These are phyloP conservation scores for Stagonosporopsis cucurbitacearum DNA, from an alignment of 2,329 filamentous ascomycete genomes.

Conservation along the genomic window DNA sequence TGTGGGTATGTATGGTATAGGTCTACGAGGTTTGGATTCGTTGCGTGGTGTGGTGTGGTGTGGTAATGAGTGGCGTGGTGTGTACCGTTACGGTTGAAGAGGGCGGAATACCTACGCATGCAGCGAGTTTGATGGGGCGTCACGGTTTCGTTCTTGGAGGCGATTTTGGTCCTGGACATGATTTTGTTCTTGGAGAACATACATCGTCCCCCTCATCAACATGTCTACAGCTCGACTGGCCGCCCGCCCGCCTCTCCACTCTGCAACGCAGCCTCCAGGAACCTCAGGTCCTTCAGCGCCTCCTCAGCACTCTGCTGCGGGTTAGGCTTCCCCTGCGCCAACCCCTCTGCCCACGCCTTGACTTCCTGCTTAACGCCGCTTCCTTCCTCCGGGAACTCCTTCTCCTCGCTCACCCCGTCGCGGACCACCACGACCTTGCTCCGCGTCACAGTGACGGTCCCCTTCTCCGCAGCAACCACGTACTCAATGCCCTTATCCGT, in stretches of 20 bases:
- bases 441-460: slow-evolving; percentile 59
- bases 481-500: slow-evolving; percentile 62
- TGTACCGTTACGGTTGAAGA: slow-evolving; percentile 13
- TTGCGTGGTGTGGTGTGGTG: no score
- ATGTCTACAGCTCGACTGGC: slow-evolving; percentile 25
- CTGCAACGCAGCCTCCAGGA: slow-evolving; percentile 54
- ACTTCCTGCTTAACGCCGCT: slow-evolving; percentile 67
- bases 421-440: slow-evolving; percentile 49
- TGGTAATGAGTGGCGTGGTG: no score
- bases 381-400: slow-evolving; percentile 57
- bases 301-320: slow-evolving; percentile 62
- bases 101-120: no score
- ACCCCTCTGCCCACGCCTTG: slow-evolving; percentile 64
- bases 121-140: no score
- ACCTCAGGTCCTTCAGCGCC: slow-evolving; percentile 66
- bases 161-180: no score
- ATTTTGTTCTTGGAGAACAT: no score
- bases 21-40: no score
- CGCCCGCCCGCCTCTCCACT: slow-evolving; percentile 50
- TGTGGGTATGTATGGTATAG: no score
- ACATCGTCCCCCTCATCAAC: no score
- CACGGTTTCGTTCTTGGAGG: no score
- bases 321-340: slow-evolving; percentile 58
- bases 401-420: slow-evolving; percentile 40
- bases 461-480: slow-evolving; percentile 64